These are phyloP conservation scores for Scleromitrula shiraiana DNA, from an alignment of 2,329 filamentous ascomycete species.

Conservation along the genomic window DNA sequence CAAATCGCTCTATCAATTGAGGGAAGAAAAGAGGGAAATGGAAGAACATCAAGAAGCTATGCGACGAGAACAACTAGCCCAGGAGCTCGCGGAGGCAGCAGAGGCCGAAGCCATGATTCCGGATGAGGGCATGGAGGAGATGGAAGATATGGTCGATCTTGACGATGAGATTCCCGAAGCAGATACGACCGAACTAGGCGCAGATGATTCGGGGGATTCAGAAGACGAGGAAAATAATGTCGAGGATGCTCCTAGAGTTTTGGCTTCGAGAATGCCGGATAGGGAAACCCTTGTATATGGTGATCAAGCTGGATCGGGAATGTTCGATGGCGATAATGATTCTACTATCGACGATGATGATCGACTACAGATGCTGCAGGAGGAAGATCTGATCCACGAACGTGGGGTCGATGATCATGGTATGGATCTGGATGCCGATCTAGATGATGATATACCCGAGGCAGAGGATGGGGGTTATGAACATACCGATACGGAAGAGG, in stretches of 20 bases:
- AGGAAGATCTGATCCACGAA: slow-evolving; percentile 46
- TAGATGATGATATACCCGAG: slow-evolving; percentile 61
- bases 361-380: slow-evolving; percentile 52
- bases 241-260: slow-evolving; percentile 23
- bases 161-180: slow-evolving; percentile 69
- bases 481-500: slow-evolving; percentile 68
- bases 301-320: slow-evolving; percentile 37
- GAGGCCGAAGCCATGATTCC: slow-evolving; percentile 34
- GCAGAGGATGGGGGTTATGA: slow-evolving; percentile 57
- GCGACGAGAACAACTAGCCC: slow-evolving; percentile 59
- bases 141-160: slow-evolving; percentile 50
- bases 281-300: slow-evolving; percentile 49
- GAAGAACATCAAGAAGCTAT: slow-evolving; percentile 75
- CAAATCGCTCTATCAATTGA: slow-evolving; percentile 85
- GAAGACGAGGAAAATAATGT: slow-evolving; percentile 34
- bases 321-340: slow-evolving; percentile 37
- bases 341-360: slow-evolving; percentile 49
- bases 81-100: slow-evolving; percentile 67
- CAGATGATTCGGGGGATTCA: slow-evolving; percentile 34
- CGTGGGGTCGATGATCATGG: slow-evolving; percentile 27
- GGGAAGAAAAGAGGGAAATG: slow-evolving; percentile 81
- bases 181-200: slow-evolving; percentile 25
- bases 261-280: slow-evolving; percentile 42
- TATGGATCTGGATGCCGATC: slow-evolving; percentile 50
- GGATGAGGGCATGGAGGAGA: slow-evolving; percentile 30